phyloP scores from a whole-genome alignment of 371 early-diverging fungal genomes.

The Dichotomocladium elegans region DNA sequence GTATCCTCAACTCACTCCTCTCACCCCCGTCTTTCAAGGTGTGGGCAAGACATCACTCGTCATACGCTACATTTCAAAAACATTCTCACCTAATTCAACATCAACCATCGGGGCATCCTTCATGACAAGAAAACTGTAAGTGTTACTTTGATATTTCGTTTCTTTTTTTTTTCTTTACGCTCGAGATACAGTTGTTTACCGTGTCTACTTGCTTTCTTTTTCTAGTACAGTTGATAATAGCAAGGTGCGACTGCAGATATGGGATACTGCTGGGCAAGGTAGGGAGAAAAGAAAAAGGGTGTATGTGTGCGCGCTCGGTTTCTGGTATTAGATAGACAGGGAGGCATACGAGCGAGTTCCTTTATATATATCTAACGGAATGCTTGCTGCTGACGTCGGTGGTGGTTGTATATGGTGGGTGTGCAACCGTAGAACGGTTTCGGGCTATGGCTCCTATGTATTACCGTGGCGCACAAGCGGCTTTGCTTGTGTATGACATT shows the following conservation, averaged over 20 bases:
- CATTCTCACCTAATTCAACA: conserved; percentile 75
- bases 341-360: too few relatives aligned
- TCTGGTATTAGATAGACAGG: too few relatives aligned
- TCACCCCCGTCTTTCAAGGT: conserved; percentile 52
- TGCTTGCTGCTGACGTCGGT: too few relatives aligned
- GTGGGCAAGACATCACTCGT: conserved; percentile 83
- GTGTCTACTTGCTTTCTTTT: not conserved
- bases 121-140: conserved; percentile 72
- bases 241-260: conserved; percentile 65
- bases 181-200: not conserved
- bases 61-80: conserved; percentile 74
- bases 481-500: conserved; percentile 59
- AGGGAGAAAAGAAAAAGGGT: conserved; percentile 2
- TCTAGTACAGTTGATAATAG: conserved; percentile 61
- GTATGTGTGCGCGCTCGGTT: too few relatives aligned
- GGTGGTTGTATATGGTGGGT: too few relatives aligned
- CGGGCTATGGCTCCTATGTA: conserved; percentile 77
- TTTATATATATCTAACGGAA: not conserved
- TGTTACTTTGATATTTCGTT: conserved; percentile 1
- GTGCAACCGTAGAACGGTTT: conserved; percentile 51
- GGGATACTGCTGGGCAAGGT: conserved; percentile 74
- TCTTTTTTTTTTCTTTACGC: not conserved
- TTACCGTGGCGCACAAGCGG: conserved; percentile 74
- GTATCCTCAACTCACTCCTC: too few relatives aligned
- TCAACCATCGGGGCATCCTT: conserved; percentile 84